Conservation (phyloP, 805 yeast genomes). For the Cephaloascus albidus region DNA sequence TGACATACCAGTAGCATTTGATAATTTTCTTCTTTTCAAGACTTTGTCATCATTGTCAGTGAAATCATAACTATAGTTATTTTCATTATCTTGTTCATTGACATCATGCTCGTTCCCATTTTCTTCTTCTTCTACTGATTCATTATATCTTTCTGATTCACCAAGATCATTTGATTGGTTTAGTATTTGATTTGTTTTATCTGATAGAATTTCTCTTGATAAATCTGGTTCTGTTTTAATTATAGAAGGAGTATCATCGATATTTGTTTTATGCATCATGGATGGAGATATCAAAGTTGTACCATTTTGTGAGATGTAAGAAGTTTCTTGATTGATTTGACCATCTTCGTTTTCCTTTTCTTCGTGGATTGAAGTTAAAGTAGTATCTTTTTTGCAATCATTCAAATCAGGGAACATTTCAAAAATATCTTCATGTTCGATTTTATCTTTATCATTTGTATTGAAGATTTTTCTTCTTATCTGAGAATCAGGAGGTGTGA, state of each 20-base stretch:
- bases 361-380: neutral
- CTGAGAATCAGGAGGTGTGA: slow-evolving; percentile 1
- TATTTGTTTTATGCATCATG: neutral
- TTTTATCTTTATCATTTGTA: neutral
- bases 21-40: neutral
- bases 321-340: neutral
- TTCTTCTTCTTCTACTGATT: neutral
- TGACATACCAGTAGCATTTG: neutral
- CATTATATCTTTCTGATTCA: neutral
- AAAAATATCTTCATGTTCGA: neutral
- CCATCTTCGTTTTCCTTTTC: neutral
- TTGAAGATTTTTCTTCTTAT: neutral
- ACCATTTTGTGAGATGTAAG: neutral
- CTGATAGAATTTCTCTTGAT: neutral
- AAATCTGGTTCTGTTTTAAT: neutral
- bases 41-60: neutral
- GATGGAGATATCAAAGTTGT: neutral
- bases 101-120: neutral
- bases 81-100: neutral
- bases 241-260: neutral
- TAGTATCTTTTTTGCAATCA: neutral
- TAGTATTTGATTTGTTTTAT: neutral
- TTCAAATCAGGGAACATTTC: neutral
- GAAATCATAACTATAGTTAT: neutral
- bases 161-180: neutral